Conservation (phyloP, 441 rosid species). For the Codiaeum variegatum region DNA sequence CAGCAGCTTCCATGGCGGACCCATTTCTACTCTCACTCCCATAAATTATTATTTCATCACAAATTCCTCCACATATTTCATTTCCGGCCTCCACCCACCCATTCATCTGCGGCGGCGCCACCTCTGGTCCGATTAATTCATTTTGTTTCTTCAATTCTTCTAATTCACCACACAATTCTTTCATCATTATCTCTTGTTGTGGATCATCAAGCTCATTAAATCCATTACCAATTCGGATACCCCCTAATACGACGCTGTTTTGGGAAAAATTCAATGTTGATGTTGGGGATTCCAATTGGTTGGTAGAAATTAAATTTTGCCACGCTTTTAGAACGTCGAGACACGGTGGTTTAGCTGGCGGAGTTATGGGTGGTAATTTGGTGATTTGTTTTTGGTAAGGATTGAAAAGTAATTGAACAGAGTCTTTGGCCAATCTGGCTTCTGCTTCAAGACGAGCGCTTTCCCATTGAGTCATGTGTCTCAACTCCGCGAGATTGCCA, state of each 20-base stretch:
- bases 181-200: too few relatives aligned
- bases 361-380: background rate
- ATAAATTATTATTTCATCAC: too few relatives aligned
- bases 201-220: too few relatives aligned
- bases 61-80: too few relatives aligned
- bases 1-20: background rate
- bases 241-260: slow-evolving; percentile 14
- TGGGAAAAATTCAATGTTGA: slow-evolving; percentile 64
- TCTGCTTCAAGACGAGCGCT: slow-evolving; percentile 91
- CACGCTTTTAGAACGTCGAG: slow-evolving; percentile 42
- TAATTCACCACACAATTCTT: too few relatives aligned
- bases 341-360: background rate
- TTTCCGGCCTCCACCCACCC: too few relatives aligned
- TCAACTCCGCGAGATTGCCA: slow-evolving; percentile 60
- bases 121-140: too few relatives aligned
- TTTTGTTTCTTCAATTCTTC: too few relatives aligned
- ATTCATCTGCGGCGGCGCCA: too few relatives aligned
- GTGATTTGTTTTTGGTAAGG: slow-evolving; percentile 28
- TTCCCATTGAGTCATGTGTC: slow-evolving; percentile 98
- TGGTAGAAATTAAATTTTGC: slow-evolving; percentile 30
- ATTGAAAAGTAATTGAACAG: slow-evolving; percentile 46
- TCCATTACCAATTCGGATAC: background rate
- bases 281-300: slow-evolving; percentile 62
- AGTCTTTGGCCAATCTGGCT: slow-evolving; percentile 68
- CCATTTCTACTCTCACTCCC: background rate